These are phyloP conservation scores for Neoscytalidium dimidiatum DNA, from an alignment of 2,329 filamentous ascomycete species.

Conservation along the genomic window DNA sequence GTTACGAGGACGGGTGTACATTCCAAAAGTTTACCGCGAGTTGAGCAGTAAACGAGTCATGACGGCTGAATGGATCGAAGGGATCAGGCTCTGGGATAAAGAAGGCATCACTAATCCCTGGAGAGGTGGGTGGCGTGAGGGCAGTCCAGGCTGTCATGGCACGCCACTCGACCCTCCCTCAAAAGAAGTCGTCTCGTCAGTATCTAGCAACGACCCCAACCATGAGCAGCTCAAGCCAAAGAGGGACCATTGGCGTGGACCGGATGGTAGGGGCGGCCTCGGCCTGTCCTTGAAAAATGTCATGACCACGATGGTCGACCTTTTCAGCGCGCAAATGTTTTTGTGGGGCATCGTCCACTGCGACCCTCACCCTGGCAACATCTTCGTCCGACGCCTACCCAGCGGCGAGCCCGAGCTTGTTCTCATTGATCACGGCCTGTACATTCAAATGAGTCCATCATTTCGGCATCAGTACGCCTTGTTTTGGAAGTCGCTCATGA, in stretches of 20 bases:
- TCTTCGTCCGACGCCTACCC: conserved; percentile 86
- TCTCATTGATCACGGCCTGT: conserved; percentile 94
- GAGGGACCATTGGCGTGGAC: conserved; percentile 75
- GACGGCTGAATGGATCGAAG: conserved; percentile 97
- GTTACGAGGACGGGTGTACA: conserved; percentile 79
- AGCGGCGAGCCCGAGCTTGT: conserved; percentile 86
- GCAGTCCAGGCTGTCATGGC: conserved; percentile 76
- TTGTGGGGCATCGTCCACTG: conserved; percentile 95
- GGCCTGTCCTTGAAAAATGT: conserved; percentile 81
- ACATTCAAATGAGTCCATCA: conserved; percentile 82
- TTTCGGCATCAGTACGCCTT: conserved; percentile 80
- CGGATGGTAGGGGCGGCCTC: conserved; percentile 72
- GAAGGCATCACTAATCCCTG: conserved; percentile 74
- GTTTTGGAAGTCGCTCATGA: conserved; percentile 94
- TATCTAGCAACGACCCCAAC: conserved; percentile 51
- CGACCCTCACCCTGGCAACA: conserved; percentile 96
- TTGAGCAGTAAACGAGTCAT: conserved; percentile 81
- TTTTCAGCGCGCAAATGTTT: conserved; percentile 98
- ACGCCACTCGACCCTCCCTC: conserved; percentile 41
- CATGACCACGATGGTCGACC: conserved; percentile 94
- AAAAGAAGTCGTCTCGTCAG: conserved; percentile 20
- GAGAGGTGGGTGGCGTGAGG: conserved; percentile 73
- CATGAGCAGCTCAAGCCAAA: conserved; percentile 74
- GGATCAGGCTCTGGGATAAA: conserved; percentile 90
- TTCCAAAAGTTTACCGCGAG: conserved; percentile 81